A percentile compares a stretch with the other conserved stretches of the same genome.
These are phyloP conservation scores for Lachancea fermentati DNA, from an alignment of 805 yeast species.

Conservation along the genomic window DNA sequence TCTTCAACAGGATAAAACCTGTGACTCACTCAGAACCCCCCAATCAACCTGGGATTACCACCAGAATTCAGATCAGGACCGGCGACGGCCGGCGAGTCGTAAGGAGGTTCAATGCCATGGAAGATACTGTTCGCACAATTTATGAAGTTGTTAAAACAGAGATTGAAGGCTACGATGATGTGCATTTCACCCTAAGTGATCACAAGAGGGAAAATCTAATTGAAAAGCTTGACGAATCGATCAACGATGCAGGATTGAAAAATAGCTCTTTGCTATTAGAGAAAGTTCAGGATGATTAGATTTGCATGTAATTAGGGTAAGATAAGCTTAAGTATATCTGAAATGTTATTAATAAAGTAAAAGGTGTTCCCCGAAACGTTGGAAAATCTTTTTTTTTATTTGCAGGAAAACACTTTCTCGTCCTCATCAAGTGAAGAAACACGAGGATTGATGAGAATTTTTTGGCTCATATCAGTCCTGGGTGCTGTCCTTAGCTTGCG, in stretches of 20 bases:
- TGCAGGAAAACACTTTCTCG: not conserved
- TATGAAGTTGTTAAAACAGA: conserved; percentile 64
- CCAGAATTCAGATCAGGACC: conserved; percentile 82
- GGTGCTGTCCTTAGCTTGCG: not conserved
- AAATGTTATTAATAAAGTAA: too few species aligned
- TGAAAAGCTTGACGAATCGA: conserved; percentile 46
- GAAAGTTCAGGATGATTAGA: conserved; percentile 16
- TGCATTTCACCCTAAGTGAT: conserved; percentile 50
- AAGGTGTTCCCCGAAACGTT: too few species aligned
- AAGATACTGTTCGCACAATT: conserved; percentile 53
- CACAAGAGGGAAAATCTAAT: conserved; percentile 54
- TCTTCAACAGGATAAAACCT: conserved; percentile 46
- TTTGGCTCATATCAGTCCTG: not conserved
- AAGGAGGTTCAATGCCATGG: conserved; percentile 50
- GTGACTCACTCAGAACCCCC: conserved; percentile 59
- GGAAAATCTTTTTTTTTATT: too few species aligned
- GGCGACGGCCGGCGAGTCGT: conserved; percentile 83
- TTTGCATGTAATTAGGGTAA: not conserved
- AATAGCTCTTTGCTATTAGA: conserved; percentile 80
- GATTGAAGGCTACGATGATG: conserved; percentile 38
- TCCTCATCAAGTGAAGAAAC: not conserved
- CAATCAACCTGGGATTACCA: conserved; percentile 44
- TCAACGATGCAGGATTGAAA: conserved; percentile 70
- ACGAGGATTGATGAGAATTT: conserved; percentile 1
- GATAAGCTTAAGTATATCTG: too few species aligned